Base-by-base conservation (phyloP, 1,284 basidiomycete genomes). In the Puccinia triticina region DNA sequence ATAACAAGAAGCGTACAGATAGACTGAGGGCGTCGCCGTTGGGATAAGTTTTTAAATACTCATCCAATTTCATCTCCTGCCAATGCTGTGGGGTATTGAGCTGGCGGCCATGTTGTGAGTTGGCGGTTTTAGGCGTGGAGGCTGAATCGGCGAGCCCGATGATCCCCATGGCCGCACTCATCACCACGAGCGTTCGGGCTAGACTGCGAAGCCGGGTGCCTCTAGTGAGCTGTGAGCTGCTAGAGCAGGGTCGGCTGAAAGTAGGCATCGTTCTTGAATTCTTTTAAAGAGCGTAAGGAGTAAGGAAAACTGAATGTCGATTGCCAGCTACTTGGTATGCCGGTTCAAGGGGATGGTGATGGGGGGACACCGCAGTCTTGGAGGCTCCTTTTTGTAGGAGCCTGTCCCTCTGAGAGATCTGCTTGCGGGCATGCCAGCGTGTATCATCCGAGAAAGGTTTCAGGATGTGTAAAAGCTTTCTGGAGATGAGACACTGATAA, bases 1-100 rank as follows among this genome's bases (percentile, higher is more conserved):
- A 16, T 12, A n/a, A 26, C 3, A n/a, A 55, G 10, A 43, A 12
- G 37, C 81, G 18, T 37, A 82, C 81, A 32, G 81, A 74, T 48
- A 82, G 74, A 61, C 26, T 82, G 34, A 82, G 73, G 48, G 21
- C 32, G 37, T 77, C 61, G 55, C 81, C 81, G 18, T 82, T 69
- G n/a, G 81, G 73, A 43, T 82, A 82, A 67, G 64, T 82, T 21
- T 26, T 29, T 29, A 82, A 57, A 37, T 82, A 82, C 10, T 71
- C 37, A 26, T 82, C 81, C 34, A 77, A 66, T 18, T 71, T 26
- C 73, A 57, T 76, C 21, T 82, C 48, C 57, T 75, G 61, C 81
- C 81, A 82, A 21, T 82, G 32, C 2, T 66, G 23, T 21, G 80
- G 55, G 43, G 80, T 82, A 48, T 69, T 46, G 34, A 10, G 66